A percentile compares a stretch with the other conserved stretches of the same genome.
Conservation (phyloP, 129 eudicot genomes). For the Glebionis coronaria region DNA sequence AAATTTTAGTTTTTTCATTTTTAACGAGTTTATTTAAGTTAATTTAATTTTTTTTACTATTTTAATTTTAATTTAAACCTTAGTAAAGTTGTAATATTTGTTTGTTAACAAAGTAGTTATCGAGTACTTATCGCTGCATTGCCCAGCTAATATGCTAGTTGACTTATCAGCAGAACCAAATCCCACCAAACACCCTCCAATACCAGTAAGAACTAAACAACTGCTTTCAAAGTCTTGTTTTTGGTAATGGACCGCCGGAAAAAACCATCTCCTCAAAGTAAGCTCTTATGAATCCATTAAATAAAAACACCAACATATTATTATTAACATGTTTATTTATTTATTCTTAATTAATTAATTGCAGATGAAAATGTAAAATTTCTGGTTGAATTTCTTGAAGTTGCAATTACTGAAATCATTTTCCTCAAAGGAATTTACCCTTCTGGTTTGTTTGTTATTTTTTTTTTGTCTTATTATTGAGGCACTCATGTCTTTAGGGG, state of each 20-base stretch:
- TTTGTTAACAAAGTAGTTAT: no score
- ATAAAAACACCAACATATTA: neutral
- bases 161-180: no score
- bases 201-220: no score
- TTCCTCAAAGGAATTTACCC: slow-evolving; percentile 90
- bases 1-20: no score
- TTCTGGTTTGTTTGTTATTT: slow-evolving; percentile 43
- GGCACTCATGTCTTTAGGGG: neutral
- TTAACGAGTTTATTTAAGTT: no score
- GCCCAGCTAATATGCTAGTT: no score
- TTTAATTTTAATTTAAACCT: no score
- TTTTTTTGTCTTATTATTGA: neutral
- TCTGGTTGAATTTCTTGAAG: slow-evolving; percentile 69
- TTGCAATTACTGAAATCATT: slow-evolving; percentile 77
- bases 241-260: slow-evolving; percentile 40
- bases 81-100: no score
- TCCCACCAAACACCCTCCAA: no score
- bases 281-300: neutral
- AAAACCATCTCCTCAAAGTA: slow-evolving; percentile 54
- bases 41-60: no score
- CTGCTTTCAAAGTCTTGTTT: neutral
- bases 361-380: slow-evolving; percentile 51
- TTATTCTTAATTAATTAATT: slow-evolving; percentile 14
- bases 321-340: neutral
- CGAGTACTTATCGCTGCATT: no score